Evolutionary conservation across 805 yeast species (phyloP).

Genomic region (Candida peoriensis): DNA sequence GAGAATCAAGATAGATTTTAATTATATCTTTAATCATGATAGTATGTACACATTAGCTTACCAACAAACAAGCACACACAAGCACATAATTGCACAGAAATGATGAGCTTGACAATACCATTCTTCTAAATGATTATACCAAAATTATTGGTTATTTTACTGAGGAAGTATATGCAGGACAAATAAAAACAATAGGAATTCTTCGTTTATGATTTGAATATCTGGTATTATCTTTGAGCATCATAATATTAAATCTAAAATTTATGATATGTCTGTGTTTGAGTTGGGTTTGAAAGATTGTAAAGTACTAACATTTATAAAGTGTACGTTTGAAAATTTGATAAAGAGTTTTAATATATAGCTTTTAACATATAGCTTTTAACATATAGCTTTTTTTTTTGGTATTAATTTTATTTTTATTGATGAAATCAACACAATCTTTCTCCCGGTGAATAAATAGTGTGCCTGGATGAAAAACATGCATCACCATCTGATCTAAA

Average conservation of each 20-base stretch:
- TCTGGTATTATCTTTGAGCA: not conserved
- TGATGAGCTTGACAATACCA: too few relatives aligned
- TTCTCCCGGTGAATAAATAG: conserved; percentile 45
- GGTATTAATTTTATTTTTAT: conserved; percentile 1
- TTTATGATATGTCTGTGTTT: not conserved
- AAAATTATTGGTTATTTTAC: conserved; percentile 34
- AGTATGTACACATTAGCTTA: too few relatives aligned
- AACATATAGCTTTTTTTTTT: not conserved
- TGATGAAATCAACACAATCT: conserved; percentile 20
- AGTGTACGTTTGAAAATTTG: too few relatives aligned
- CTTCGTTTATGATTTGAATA: conserved; percentile 70
- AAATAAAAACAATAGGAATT: conserved; percentile 56
- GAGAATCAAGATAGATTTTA: too few relatives aligned
- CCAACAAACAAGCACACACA: too few relatives aligned
- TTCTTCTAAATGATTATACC: conserved; percentile 28
- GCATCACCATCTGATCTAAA: conserved; percentile 93
- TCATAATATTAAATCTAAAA: not conserved
- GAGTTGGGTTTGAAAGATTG: not conserved
- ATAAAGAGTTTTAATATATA: conserved; percentile 12
- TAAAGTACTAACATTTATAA: too few relatives aligned
- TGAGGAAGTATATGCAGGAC: conserved; percentile 82
- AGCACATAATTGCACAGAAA: too few relatives aligned
- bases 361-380: conserved; percentile 3
- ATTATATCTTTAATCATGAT: too few relatives aligned
- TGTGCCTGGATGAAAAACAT: conserved; percentile 84